Base-by-base conservation (phyloP, 176 grass and related monocot species). In the Oryza meyeriana region DNA sequence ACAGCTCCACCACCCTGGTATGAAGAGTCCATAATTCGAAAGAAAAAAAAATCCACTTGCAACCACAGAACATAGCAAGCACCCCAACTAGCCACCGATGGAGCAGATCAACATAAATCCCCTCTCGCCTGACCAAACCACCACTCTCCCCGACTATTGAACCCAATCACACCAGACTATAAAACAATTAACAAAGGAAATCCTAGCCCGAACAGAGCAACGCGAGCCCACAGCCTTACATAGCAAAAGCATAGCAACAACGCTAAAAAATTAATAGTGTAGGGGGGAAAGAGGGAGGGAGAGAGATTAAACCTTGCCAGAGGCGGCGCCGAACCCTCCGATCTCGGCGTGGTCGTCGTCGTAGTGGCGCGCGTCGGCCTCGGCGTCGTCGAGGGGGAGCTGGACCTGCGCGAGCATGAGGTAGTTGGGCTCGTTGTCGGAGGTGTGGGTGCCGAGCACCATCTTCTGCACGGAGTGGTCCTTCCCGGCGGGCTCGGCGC, bases 401-500 rank as follows among this genome's bases (percentile, higher is more conserved):
- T 94, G 93, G 62, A 99, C 91, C 85, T 99, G 85, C 12, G 96
- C 93, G 28, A 99, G 87, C 91, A 99, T 95, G 34, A 99, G 87
- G 81, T 99, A 93, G 81, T 99, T 99, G 79, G 93, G 96, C 79
- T 99, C 93, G 76, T 95, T 93, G 72, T 99, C 93, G 75, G 85
- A 88, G 69, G 93, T 99, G 93, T 95, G 93, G 4, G 91, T 99
- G 6, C 93, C 89, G 6, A 99, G 93, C 5, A 99, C 84, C 96
- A 99, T 93, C 82, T 94, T 99, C 89, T 99, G 89, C 22, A 95
- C 85, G 25, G 93, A 91, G 82, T 99, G 88, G 87, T 99, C 93
- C 91, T 93, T 95, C 13, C 91, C 96, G 9, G 91, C 30, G 12
- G 96, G 93, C 80, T 99, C 93, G 26, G 67, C 34, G 63, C 93